phyloP scores from a whole-genome alignment of 225 moss, liverwort and hornwort species.

The Rhytidiadelphus loreus region DNA sequence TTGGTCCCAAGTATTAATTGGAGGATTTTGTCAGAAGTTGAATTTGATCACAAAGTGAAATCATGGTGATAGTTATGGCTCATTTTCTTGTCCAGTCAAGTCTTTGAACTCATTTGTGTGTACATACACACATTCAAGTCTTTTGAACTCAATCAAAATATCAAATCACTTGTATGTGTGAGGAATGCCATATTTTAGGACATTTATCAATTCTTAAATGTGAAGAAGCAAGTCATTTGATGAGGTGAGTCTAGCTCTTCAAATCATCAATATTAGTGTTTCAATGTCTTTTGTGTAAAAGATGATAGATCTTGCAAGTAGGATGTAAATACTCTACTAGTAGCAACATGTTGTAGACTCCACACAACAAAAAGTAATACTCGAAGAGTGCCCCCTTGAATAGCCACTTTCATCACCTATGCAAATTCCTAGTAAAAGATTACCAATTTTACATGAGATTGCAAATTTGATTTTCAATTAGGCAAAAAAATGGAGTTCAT shows the following conservation, averaged over 20 bases:
- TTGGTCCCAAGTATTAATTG: neutral
- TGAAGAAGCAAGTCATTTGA: neutral
- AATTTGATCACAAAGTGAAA: neutral
- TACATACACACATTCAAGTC: neutral
- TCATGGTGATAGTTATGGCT: too few relatives aligned
- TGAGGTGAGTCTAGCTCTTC: neutral
- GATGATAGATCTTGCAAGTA: too few relatives aligned
- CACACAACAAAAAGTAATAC: neutral
- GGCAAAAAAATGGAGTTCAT: neutral
- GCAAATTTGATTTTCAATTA: neutral
- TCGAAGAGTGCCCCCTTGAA: fast-evolving
- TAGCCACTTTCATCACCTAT: neutral
- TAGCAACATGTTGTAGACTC: neutral
- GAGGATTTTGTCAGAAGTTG: neutral
- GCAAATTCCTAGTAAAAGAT: neutral
- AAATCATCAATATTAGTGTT: neutral
- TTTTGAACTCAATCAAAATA: neutral
- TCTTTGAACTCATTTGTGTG: neutral
- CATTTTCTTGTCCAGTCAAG: too few relatives aligned
- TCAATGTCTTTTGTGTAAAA: neutral
- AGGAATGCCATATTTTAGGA: neutral
- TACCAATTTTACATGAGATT: neutral
- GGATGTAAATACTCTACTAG: fast-evolving
- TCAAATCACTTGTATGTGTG: neutral
- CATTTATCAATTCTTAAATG: neutral